These are phyloP conservation scores for Oryza glumipatula DNA, from an alignment of 176 grass and related monocot genomes.

Conservation along the genomic window DNA sequence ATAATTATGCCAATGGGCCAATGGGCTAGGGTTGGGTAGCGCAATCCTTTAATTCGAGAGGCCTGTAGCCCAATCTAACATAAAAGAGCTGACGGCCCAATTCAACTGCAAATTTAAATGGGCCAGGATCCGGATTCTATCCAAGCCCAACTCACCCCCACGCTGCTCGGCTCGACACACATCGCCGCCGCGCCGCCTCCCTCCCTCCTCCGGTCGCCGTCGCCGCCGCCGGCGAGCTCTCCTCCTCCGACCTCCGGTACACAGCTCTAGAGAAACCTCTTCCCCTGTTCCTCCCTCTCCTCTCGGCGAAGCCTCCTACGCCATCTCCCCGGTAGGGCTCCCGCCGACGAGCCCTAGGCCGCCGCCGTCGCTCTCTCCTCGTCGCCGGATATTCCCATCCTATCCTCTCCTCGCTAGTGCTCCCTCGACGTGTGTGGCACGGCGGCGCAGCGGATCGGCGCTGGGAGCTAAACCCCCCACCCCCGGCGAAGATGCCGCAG, in stretches of 20 bases:
- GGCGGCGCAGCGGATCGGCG: neutral
- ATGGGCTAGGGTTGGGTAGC: neutral
- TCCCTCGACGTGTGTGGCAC: neutral
- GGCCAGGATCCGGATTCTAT: neutral
- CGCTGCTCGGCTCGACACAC: neutral
- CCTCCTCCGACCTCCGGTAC: neutral
- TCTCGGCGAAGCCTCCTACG: neutral
- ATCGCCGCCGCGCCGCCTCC: neutral
- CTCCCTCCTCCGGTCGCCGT: neutral
- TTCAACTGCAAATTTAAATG: neutral
- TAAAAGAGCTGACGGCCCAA: neutral
- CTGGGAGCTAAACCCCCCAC: neutral
- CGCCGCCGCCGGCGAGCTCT: neutral
- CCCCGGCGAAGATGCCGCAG: slow-evolving; percentile 67
- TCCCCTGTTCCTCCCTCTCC: neutral
- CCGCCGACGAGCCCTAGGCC: neutral
- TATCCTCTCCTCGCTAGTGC: too few relatives aligned
- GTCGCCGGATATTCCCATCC: too few relatives aligned
- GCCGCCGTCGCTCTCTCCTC: neutral
- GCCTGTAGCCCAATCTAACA: neutral
- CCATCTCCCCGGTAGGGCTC: neutral
- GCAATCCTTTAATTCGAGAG: too few relatives aligned
- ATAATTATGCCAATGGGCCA: neutral
- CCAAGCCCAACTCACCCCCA: neutral
- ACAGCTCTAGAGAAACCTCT: neutral